Evolutionary conservation across 305 asterid species (phyloP), one percentile per base, ranked within the genome.

Genomic region (Solanum hybrid): DNA sequence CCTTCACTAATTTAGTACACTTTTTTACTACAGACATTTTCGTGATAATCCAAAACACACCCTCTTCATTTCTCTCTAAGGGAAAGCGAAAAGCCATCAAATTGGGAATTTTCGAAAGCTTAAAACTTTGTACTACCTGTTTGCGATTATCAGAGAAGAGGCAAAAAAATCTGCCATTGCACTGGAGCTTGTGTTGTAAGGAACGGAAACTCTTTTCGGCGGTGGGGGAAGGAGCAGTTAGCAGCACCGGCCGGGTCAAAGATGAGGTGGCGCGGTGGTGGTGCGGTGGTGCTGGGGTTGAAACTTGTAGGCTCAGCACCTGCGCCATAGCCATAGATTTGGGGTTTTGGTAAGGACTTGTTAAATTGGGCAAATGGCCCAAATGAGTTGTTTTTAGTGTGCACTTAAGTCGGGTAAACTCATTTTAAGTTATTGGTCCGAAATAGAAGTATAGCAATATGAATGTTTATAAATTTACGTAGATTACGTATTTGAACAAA

Each of bases 141-240:
- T 91, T 96, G 88, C 95, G 92, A 89, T 95, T 96, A 86, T 93
- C 92, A 29, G 97, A 95, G 89, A 96, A 96, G 87, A 96, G 95
- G 94, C 99, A 96, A 85, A 92, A 93, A 88, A 93, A 89, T 89
- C 94, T 93, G 91, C 93, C 94, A 78, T 90, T 90, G 93, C 95
- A 93, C 57, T 91, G 87, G 91, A 95, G 89, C 39, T 92, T 92
- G 16, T 85, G 93, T 9, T 91, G 92, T 76, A 92, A 91, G 40
- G 93, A 92, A 78, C 88, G 83, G 95, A 96, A 96, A 87, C 79
- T 76, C 86, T 40, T 93, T n/a, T 2, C 64, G 69, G 33, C 73
- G 11, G 36, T 33, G 85, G 91, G 13, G 31, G 94, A 78, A 86
- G 61, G 80, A 46, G 92, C 46, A 42, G 90, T 33, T 16, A 90